These are phyloP conservation scores for Ustilago nuda DNA, from an alignment of 1,284 basidiomycete genomes.

Conservation along the genomic window DNA sequence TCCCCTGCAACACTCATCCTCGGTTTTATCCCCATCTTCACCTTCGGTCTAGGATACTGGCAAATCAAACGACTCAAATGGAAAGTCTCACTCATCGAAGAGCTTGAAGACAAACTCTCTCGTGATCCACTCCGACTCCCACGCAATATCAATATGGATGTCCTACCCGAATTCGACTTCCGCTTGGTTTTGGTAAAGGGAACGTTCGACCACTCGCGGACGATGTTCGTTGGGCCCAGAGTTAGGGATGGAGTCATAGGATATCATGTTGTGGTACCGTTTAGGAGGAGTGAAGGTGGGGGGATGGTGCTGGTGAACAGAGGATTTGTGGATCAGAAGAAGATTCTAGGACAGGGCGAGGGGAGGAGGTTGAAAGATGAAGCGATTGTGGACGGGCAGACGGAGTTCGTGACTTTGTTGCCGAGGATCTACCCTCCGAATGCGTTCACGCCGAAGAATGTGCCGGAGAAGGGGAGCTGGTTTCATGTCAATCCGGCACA, in stretches of 20 bases:
- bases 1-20: slow-evolving; percentile 74
- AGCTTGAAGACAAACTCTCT: slow-evolving; percentile 89
- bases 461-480: slow-evolving; percentile 84
- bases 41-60: slow-evolving; percentile 93
- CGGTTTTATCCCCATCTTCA: slow-evolving; percentile 88
- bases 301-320: slow-evolving; percentile 80
- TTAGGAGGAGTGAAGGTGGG: slow-evolving; percentile 75
- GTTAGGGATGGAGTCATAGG: slow-evolving; percentile 88
- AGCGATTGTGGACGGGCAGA: slow-evolving; percentile 21
- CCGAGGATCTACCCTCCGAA: slow-evolving; percentile 72
- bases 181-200: slow-evolving; percentile 59
- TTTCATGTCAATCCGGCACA: slow-evolving; percentile 82
- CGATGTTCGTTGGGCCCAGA: slow-evolving; percentile 86
- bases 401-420: slow-evolving; percentile 51
- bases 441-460: slow-evolving; percentile 88
- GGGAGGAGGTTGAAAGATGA: slow-evolving; percentile 39
- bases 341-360: slow-evolving; percentile 66
- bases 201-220: slow-evolving; percentile 74
- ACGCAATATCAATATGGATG: slow-evolving; percentile 77
- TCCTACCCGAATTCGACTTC: slow-evolving; percentile 59
- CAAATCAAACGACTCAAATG: slow-evolving; percentile 89
- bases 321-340: slow-evolving; percentile 79
- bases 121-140: slow-evolving; percentile 84
- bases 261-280: slow-evolving; percentile 85
- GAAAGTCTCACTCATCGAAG: slow-evolving; percentile 94